phyloP scores from a whole-genome alignment of 805 yeast genomes.

The Candida methanosorbosa region DNA sequence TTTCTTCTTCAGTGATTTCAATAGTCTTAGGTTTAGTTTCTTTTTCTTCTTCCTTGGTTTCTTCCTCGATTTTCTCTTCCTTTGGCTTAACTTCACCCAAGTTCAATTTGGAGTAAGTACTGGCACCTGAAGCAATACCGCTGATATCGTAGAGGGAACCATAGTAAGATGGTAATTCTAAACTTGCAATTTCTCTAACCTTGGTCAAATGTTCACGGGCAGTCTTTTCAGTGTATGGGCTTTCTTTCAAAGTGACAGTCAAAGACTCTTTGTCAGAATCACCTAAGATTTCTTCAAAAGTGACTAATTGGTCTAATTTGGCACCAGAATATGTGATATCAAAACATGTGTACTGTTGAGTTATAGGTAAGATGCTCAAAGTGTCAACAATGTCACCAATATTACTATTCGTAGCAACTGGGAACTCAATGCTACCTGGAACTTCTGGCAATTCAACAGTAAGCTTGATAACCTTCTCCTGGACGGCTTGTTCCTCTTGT shows the following conservation, averaged over 20 bases:
- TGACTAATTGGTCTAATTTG: conserved; percentile 22
- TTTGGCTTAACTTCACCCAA: conserved; percentile 23
- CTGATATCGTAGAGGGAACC: conserved; percentile 29
- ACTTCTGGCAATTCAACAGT: conserved; percentile 18
- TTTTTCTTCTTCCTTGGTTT: conserved; percentile 8
- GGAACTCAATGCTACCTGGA: conserved; percentile 16
- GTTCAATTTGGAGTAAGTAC: conserved; percentile 34
- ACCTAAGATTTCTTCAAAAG: conserved; percentile 10
- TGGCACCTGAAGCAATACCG: conserved; percentile 38
- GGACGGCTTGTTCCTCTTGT: neutral
- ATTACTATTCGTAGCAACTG: conserved; percentile 30
- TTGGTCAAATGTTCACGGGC: conserved; percentile 56
- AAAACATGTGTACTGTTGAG: conserved; percentile 56
- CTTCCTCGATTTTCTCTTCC: conserved; percentile 8
- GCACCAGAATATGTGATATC: conserved; percentile 30
- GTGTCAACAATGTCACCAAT: conserved; percentile 51
- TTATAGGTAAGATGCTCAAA: conserved; percentile 44
- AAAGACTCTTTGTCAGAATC: no score
- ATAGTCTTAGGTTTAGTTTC: conserved; percentile 2
- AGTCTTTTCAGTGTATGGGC: conserved; percentile 50
- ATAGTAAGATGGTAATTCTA: conserved; percentile 38
- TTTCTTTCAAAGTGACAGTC: conserved; percentile 36
- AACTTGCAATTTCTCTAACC: conserved; percentile 52
- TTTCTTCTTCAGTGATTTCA: conserved; percentile 4
- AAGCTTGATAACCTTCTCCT: conserved; percentile 15